phyloP scores from a whole-genome alignment of 1,139 yeast species.

The Blastobotrys arbuscula region DNA sequence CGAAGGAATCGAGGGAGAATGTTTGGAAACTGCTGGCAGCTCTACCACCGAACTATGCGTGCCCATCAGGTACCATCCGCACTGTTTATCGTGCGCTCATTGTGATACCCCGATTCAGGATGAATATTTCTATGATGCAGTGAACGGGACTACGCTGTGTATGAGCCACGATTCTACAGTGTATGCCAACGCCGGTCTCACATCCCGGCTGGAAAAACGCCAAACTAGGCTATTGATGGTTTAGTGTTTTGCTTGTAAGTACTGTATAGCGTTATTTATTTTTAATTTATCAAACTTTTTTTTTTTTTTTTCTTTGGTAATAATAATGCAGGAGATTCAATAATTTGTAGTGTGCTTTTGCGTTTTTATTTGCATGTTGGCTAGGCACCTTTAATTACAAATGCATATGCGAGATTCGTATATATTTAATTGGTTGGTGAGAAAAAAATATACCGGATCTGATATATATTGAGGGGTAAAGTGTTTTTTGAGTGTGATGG shows the following conservation, averaged over 20 bases:
- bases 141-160: conserved; percentile 30
- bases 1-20: conserved; percentile 81
- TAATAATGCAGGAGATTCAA: too few species aligned
- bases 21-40: conserved; percentile 52
- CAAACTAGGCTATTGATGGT: conserved; percentile 27
- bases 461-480: too few species aligned
- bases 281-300: background rate
- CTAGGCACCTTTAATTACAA: too few species aligned
- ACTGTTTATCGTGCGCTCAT: conserved; percentile 31
- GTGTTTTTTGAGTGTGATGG: too few species aligned
- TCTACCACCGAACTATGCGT: background rate
- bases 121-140: conserved; percentile 31
- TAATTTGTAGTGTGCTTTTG: too few species aligned
- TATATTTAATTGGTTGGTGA: too few species aligned
- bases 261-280: background rate
- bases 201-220: conserved; percentile 28
- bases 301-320: too few species aligned
- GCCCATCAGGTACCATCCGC: conserved; percentile 25
- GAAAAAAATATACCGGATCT: too few species aligned
- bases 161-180: conserved; percentile 29
- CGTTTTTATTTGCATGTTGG: too few species aligned
- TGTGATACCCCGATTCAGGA: conserved; percentile 29
- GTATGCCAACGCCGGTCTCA: conserved; percentile 18
- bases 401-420: too few species aligned
- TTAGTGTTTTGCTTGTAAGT: background rate